These are phyloP conservation scores for Apium graveolens DNA, from an alignment of 129 eudicot species.

Conservation along the genomic window DNA sequence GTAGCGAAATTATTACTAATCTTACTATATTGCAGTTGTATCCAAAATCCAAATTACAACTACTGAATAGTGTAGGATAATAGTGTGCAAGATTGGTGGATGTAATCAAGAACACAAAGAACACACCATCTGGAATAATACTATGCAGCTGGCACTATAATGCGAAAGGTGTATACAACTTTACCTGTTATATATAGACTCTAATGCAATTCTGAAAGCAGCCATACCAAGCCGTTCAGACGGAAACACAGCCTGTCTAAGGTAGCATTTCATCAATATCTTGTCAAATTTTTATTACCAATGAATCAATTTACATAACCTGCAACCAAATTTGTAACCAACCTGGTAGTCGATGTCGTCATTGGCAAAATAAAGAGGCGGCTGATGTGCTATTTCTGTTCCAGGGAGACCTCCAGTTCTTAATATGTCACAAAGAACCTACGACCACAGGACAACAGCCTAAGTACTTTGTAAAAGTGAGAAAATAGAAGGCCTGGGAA, in stretches of 20 bases:
- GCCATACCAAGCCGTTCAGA: constrained; percentile 66
- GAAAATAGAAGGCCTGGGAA: background rate
- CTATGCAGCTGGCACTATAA: background rate
- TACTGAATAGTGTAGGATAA: too few species aligned
- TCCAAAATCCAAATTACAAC: background rate
- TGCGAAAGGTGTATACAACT: background rate
- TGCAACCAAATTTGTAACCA: background rate
- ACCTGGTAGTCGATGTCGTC: constrained; percentile 74
- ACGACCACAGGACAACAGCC: constrained; percentile 3
- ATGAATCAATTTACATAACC: background rate
- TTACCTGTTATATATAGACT: constrained; percentile 55
- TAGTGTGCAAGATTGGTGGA: background rate
- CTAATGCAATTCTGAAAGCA: constrained; percentile 62
- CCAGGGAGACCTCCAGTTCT: constrained; percentile 76
- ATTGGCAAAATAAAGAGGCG: constrained; percentile 48
- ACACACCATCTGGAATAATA: background rate
- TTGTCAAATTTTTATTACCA: background rate
- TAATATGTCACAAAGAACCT: constrained; percentile 65
- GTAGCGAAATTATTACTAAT: background rate
- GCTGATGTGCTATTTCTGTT: constrained; percentile 37
- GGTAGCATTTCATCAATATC: constrained; percentile 24
- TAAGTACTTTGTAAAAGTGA: background rate
- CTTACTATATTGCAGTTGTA: background rate
- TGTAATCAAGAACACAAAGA: background rate
- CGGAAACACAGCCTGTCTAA: constrained; percentile 55